Percentiles rank a stretch among this genome's conserved stretches.
These are phyloP conservation scores for Aspergillus eucalypticola DNA, from an alignment of 2,329 filamentous ascomycete genomes.

Conservation along the genomic window DNA sequence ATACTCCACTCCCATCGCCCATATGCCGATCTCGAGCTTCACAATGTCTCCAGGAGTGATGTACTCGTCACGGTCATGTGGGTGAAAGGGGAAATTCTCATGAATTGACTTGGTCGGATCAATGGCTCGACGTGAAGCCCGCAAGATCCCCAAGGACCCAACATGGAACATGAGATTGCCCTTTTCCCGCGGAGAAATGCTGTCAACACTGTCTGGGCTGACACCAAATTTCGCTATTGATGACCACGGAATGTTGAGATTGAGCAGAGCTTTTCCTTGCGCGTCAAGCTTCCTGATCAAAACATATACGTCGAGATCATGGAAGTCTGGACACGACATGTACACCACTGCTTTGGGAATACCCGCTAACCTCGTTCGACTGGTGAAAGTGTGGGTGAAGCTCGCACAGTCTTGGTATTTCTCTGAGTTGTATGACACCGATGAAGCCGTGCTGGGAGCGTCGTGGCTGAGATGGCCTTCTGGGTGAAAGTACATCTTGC, in stretches of 20 bases:
- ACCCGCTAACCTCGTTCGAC: conserved; percentile 11
- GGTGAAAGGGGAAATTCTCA: conserved; percentile 12
- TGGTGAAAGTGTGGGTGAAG: conserved; percentile 13
- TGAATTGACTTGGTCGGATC: conserved; percentile 4
- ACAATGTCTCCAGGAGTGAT: conserved; percentile 4
- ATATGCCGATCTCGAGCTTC: conserved; percentile 12
- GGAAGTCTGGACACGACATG: conserved; percentile 15
- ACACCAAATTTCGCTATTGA: not conserved
- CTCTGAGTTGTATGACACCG: conserved; percentile 12
- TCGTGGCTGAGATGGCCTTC: not conserved
- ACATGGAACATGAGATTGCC: conserved; percentile 7
- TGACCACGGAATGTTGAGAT: conserved; percentile 14
- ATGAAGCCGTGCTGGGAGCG: not conserved
- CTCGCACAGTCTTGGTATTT: conserved; percentile 9
- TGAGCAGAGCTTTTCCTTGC: conserved; percentile 9
- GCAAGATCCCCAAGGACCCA: conserved; percentile 6
- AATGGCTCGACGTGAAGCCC: conserved; percentile 11
- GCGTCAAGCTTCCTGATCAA: conserved; percentile 11
- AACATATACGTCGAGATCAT: conserved; percentile 14
- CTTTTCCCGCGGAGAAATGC: conserved; percentile 3
- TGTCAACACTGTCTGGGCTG: not conserved
- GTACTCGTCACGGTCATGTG: conserved; percentile 1
- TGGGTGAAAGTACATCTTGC: conserved; percentile 11
- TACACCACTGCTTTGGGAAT: conserved; percentile 17
- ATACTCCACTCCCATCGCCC: conserved; percentile 11